phyloP scores from a whole-genome alignment of 2,329 filamentous ascomycete genomes.

The Fusarium sp. region DNA sequence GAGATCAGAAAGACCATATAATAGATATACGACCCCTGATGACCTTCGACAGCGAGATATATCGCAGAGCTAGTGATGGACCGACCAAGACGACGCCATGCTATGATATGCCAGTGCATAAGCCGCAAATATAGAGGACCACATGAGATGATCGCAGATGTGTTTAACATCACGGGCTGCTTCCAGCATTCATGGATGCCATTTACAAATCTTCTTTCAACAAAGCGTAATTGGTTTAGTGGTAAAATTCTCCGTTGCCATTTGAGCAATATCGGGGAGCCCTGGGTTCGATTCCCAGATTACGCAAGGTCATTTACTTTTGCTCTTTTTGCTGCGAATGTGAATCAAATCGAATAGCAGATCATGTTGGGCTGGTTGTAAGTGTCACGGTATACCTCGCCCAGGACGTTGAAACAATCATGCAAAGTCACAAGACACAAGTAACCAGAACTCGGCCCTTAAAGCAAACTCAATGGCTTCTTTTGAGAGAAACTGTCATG shows the following conservation, averaged over 20 bases:
- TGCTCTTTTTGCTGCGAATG: not conserved
- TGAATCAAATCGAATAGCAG: not conserved
- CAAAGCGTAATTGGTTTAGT: constrained; percentile 10
- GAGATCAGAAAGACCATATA: not conserved
- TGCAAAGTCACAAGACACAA: not conserved
- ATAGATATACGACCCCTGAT: not conserved
- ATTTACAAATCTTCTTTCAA: not conserved
- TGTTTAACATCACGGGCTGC: not conserved
- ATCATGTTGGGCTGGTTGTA: not conserved
- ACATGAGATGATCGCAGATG: not conserved
- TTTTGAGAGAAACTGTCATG: not conserved
- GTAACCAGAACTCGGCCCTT: not conserved
- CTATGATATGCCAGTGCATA: not conserved
- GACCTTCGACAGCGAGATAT: not conserved
- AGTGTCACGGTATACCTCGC: not conserved
- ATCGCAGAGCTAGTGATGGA: not conserved
- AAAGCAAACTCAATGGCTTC: not conserved
- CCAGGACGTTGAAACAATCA: not conserved
- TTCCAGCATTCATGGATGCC: accelerated
- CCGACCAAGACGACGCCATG: not conserved
- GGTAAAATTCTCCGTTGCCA: constrained; percentile 10
- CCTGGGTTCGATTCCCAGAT: constrained; percentile 10
- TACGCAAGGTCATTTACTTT: not conserved
- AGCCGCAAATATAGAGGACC: not conserved
- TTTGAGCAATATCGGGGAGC: not conserved